These are phyloP conservation scores for Paralagenidium karlingii DNA, from an alignment of 352 stramenopile genomes.

Conservation along the genomic window DNA sequence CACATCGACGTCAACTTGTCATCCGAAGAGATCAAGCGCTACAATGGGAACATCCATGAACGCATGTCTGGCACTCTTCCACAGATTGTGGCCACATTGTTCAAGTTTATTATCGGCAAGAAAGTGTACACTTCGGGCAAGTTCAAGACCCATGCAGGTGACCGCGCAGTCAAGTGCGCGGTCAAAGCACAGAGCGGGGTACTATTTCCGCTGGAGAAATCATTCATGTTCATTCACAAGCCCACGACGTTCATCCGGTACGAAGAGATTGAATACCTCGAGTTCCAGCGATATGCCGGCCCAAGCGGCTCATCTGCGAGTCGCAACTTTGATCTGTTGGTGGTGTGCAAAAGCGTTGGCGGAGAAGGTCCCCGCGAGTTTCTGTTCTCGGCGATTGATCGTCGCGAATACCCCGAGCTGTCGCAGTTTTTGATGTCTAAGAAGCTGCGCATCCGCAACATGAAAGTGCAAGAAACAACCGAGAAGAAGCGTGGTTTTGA, in stretches of 20 bases:
- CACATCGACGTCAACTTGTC: conserved; percentile 91
- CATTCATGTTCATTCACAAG: conserved; percentile 99
- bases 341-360: conserved; percentile 85
- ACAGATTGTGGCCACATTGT: conserved; percentile 97
- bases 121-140: conserved; percentile 94
- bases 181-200: conserved; percentile 94
- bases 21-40: conserved; percentile 96
- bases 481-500: conserved; percentile 63
- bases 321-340: conserved; percentile 93
- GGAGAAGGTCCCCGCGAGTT: conserved; percentile 80
- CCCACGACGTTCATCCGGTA: conserved; percentile 97
- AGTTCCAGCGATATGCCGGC: conserved; percentile 96
- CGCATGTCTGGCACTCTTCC: conserved; percentile 92
- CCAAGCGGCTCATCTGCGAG: conserved; percentile 78
- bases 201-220: conserved; percentile 96
- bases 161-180: conserved; percentile 83
- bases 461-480: conserved; percentile 46
- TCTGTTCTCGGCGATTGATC: conserved; percentile 94
- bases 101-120: conserved; percentile 95
- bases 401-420: conserved; percentile 89
- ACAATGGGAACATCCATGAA: conserved; percentile 94
- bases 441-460: conserved; percentile 88
- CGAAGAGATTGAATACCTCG: conserved; percentile 96
- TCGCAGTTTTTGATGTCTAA: conserved; percentile 93
- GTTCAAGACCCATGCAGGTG: conserved; percentile 80